A percentile compares a stretch with the other conserved stretches of the same genome.
These are phyloP conservation scores for Macroventuria anomochaeta DNA, from an alignment of 2,329 filamentous ascomycete species.

Conservation along the genomic window DNA sequence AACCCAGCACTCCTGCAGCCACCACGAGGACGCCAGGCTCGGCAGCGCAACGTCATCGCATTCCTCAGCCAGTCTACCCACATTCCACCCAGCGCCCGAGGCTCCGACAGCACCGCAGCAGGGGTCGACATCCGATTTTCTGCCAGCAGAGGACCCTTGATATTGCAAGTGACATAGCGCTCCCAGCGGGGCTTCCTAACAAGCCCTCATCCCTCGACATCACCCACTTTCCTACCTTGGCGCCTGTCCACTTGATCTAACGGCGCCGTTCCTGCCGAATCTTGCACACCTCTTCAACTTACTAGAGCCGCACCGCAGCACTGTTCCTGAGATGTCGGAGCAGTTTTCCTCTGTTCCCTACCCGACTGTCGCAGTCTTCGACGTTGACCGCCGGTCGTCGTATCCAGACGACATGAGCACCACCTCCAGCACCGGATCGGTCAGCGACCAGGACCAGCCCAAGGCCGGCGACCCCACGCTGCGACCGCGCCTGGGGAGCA, in stretches of 20 bases:
- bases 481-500: slow-evolving; percentile 72
- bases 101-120: slow-evolving; percentile 18
- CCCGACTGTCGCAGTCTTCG: slow-evolving; percentile 32
- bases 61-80: slow-evolving; percentile 15
- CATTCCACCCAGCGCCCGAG: slow-evolving; percentile 22
- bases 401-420: slow-evolving; percentile 49
- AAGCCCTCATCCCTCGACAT: slow-evolving; percentile 27
- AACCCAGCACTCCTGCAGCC: slow-evolving; percentile 11
- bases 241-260: slow-evolving; percentile 33
- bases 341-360: slow-evolving; percentile 34
- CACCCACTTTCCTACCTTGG: slow-evolving; percentile 35
- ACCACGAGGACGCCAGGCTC: slow-evolving; percentile 20
- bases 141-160: slow-evolving; percentile 28
- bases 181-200: slow-evolving; percentile 25
- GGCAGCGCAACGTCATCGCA: slow-evolving; percentile 17
- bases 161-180: slow-evolving; percentile 20
- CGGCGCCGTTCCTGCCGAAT: slow-evolving; percentile 26
- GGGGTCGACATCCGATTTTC: slow-evolving; percentile 28
- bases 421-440: slow-evolving; percentile 54
- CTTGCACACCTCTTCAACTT: slow-evolving; percentile 22
- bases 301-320: slow-evolving; percentile 24
- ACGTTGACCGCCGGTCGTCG: slow-evolving; percentile 24
- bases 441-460: slow-evolving; percentile 46
- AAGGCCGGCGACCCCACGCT: slow-evolving; percentile 54
- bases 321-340: slow-evolving; percentile 27